phyloP scores from a whole-genome alignment of 2,329 filamentous ascomycete species.

The Xylaria sp. region DNA sequence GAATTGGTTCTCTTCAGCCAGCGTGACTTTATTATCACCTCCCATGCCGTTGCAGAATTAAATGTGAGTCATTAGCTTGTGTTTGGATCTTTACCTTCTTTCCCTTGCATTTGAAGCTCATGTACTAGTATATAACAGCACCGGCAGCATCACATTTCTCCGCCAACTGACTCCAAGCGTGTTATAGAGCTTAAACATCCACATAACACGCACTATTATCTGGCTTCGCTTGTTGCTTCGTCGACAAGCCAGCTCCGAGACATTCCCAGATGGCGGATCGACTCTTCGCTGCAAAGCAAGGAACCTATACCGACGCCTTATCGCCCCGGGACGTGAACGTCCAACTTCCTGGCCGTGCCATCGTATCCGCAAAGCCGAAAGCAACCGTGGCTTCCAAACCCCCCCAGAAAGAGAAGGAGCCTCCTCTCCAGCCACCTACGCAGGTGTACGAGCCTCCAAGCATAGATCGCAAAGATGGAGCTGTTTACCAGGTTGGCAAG shows the following conservation, averaged over 20 bases:
- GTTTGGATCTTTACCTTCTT: slow-evolving; percentile 24
- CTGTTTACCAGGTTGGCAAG: slow-evolving; percentile 78
- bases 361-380: slow-evolving; percentile 61
- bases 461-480: slow-evolving; percentile 74
- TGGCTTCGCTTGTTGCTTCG: slow-evolving; percentile 27
- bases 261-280: slow-evolving; percentile 59
- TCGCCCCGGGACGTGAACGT: slow-evolving; percentile 73
- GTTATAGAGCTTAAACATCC: slow-evolving; percentile 22
- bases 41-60: slow-evolving; percentile 38
- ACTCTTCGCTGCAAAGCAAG: slow-evolving; percentile 60
- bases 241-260: slow-evolving; percentile 23
- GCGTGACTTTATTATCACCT: slow-evolving; percentile 32
- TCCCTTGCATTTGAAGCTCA: not conserved
- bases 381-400: slow-evolving; percentile 54
- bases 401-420: slow-evolving; percentile 69
- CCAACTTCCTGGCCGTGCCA: slow-evolving; percentile 57
- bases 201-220: slow-evolving; percentile 23
- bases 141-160: not conserved
- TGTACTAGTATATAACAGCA: not conserved
- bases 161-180: slow-evolving; percentile 1
- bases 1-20: slow-evolving; percentile 22
- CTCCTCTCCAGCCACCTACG: slow-evolving; percentile 71
- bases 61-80: slow-evolving; percentile 24
- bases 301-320: slow-evolving; percentile 70
- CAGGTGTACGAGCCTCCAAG: slow-evolving; percentile 72